Percentiles rank a stretch among this genome's conserved stretches.
Evolutionary conservation across 2,329 filamentous ascomycete genomes (phyloP).

Genomic region (Penicillium sp.): DNA sequence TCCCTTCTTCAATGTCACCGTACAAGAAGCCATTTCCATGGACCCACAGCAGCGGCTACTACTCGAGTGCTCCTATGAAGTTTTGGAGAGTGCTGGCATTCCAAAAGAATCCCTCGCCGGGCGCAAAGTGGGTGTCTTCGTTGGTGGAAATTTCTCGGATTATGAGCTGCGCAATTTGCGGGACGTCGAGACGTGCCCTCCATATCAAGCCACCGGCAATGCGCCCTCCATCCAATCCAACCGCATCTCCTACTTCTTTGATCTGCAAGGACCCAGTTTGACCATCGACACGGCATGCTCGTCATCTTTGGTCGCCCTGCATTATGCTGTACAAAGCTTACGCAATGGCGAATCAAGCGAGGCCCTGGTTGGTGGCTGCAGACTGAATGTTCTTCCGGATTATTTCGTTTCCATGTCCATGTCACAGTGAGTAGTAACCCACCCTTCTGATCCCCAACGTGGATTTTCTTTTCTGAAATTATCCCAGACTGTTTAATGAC

Average conservation of each 20-base stretch:
- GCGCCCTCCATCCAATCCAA: slow-evolving; percentile 24
- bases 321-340: slow-evolving; percentile 28
- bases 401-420: slow-evolving; percentile 27
- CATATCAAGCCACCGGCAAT: slow-evolving; percentile 23
- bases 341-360: slow-evolving; percentile 23
- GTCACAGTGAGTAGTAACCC: slow-evolving; percentile 20
- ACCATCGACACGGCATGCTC: slow-evolving; percentile 33
- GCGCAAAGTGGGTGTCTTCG: slow-evolving; percentile 24
- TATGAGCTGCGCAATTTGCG: slow-evolving; percentile 24
- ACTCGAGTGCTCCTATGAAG: slow-evolving; percentile 27
- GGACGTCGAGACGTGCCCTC: slow-evolving; percentile 23
- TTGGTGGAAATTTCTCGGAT: slow-evolving; percentile 24
- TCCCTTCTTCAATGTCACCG: slow-evolving; percentile 26
- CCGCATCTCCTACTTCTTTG: slow-evolving; percentile 31
- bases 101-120: slow-evolving; percentile 26
- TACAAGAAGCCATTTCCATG: slow-evolving; percentile 26
- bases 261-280: slow-evolving; percentile 29
- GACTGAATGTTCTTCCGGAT: slow-evolving; percentile 28
- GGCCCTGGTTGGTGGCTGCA: slow-evolving; percentile 27
- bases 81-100: slow-evolving; percentile 30
- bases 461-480: not conserved
- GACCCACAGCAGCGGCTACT: slow-evolving; percentile 29
- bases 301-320: slow-evolving; percentile 27
- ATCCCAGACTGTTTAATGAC: slow-evolving; percentile 23
- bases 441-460: not conserved